phyloP scores from a whole-genome alignment of 495 filamentous ascomycete genomes.

The Lasiosphaeria ovina region DNA sequence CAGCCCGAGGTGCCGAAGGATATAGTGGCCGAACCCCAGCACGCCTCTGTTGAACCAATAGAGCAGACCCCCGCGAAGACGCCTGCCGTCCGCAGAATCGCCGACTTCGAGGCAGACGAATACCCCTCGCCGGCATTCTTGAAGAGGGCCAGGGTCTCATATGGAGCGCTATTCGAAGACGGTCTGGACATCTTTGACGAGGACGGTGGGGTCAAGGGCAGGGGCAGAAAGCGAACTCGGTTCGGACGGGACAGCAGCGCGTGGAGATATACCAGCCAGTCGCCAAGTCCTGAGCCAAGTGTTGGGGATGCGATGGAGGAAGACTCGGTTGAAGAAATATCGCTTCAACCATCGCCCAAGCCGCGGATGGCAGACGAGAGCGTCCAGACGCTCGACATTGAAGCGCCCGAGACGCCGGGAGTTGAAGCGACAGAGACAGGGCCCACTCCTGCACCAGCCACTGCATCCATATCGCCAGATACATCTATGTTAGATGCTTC shows the following conservation, averaged over 20 bases:
- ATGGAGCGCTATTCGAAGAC: conserved; percentile 56
- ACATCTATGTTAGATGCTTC: not conserved
- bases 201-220: conserved; percentile 63
- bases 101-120: conserved; percentile 31
- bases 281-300: conserved; percentile 59
- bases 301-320: conserved; percentile 38
- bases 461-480: not conserved
- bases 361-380: conserved; percentile 46
- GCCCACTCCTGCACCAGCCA: not conserved
- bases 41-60: conserved; percentile 12
- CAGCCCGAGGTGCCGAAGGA: conserved; percentile 12
- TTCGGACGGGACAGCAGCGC: conserved; percentile 65
- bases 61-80: not conserved
- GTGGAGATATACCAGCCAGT: conserved; percentile 70
- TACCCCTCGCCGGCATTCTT: conserved; percentile 79
- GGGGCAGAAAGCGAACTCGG: conserved; percentile 67
- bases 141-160: conserved; percentile 60
- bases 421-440: no score
- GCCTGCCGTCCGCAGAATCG: conserved; percentile 18
- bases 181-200: conserved; percentile 68
- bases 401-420: conserved; percentile 6
- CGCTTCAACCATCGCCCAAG: conserved; percentile 18
- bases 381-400: conserved; percentile 45
- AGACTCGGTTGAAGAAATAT: conserved; percentile 11
- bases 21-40: conserved; percentile 5